Evolutionary conservation across 495 filamentous ascomycete genomes (phyloP).

Genomic region (Physcia stellaris): DNA sequence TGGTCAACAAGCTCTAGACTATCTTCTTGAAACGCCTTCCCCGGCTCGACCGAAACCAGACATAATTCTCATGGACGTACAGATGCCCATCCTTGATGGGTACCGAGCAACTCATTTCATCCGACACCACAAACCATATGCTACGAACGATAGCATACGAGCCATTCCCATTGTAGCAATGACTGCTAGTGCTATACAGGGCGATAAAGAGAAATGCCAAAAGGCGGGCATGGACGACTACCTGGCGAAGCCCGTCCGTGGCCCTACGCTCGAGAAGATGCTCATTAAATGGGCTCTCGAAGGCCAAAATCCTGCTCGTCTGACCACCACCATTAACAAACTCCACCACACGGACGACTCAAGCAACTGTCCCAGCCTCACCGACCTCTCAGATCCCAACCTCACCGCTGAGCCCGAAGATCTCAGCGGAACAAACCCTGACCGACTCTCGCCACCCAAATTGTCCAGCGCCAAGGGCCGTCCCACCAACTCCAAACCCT

Average conservation of each 20-base stretch:
- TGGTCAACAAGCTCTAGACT: conserved; percentile 63
- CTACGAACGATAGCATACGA: conserved; percentile 28
- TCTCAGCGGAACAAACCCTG: background rate
- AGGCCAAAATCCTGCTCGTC: conserved; percentile 6
- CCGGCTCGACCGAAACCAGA: conserved; percentile 38
- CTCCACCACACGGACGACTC: conserved; percentile 6
- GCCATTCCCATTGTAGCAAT: conserved; percentile 65
- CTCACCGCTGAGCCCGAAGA: too few species aligned
- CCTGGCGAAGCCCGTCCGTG: conserved; percentile 62
- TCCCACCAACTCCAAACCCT: background rate
- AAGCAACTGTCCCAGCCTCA: conserved; percentile 8
- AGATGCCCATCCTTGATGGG: conserved; percentile 74
- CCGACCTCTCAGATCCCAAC: conserved; percentile 2
- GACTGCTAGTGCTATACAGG: conserved; percentile 71
- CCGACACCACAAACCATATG: conserved; percentile 44
- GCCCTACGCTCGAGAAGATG: conserved; percentile 56
- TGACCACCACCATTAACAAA: background rate
- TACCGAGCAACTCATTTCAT: conserved; percentile 64
- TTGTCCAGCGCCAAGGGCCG: background rate
- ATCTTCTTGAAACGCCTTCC: conserved; percentile 29
- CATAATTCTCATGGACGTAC: conserved; percentile 80
- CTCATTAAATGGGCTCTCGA: conserved; percentile 40
- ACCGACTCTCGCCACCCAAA: background rate
- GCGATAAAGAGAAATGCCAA: conserved; percentile 65
- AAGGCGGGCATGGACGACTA: conserved; percentile 78